These are phyloP conservation scores for Geoglossum glabrum DNA, from an alignment of 495 filamentous ascomycete species.

Conservation along the genomic window DNA sequence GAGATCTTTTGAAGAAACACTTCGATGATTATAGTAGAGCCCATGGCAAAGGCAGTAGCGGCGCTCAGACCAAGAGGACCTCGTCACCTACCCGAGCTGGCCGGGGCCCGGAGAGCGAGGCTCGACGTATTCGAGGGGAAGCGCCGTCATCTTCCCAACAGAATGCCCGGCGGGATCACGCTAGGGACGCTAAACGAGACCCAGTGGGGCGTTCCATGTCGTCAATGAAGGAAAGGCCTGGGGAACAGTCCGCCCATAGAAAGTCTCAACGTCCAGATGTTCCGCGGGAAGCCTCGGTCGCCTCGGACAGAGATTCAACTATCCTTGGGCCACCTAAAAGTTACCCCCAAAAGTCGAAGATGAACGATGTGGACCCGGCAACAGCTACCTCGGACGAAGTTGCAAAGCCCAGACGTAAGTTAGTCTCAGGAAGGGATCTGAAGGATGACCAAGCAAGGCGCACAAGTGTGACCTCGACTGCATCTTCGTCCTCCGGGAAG, in stretches of 20 bases:
- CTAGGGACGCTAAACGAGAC: neutral
- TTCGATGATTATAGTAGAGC: conserved; percentile 40
- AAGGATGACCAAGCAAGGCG: conserved; percentile 28
- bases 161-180: neutral
- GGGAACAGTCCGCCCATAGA: neutral
- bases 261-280: neutral
- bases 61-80: neutral
- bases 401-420: conserved; percentile 35
- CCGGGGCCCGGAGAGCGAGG: neutral
- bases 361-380: conserved; percentile 26
- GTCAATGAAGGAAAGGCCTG: neutral
- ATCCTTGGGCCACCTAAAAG: conserved; percentile 23
- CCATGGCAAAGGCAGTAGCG: neutral
- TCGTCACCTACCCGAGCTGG: neutral
- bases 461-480: conserved; percentile 6
- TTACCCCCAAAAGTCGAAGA: conserved; percentile 22
- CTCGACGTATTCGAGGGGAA: neutral
- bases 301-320: conserved; percentile 32
- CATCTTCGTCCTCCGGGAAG: conserved; percentile 3
- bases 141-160: neutral
- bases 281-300: conserved; percentile 6
- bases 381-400: conserved; percentile 28
- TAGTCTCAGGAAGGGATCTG: conserved; percentile 37
- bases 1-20: conserved; percentile 57
- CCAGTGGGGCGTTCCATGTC: neutral